Conservation (phyloP, 345 rosid genomes). For the Gossypium australe region DNA sequence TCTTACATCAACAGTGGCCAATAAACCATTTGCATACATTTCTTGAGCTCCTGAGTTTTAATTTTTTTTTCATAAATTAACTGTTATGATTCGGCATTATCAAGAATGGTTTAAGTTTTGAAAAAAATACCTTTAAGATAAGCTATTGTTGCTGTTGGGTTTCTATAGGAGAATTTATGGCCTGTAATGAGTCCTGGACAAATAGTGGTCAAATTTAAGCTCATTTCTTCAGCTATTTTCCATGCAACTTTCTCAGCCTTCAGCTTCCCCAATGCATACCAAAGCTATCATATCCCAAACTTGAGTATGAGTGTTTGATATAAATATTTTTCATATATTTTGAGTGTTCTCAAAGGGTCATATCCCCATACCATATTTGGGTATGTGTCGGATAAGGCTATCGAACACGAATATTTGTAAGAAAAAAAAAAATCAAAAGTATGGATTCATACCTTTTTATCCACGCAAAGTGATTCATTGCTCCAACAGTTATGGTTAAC, state of each 20-base stretch:
- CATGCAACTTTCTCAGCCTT: conserved; percentile 64
- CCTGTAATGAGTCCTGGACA: conserved; percentile 61
- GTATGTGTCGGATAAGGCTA: too few relatives aligned
- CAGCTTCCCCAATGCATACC: conserved; percentile 56
- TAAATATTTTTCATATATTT: too few relatives aligned
- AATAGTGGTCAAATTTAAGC: conserved; percentile 28
- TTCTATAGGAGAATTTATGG: conserved; percentile 36
- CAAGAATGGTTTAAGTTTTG: too few relatives aligned
- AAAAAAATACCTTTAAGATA: conserved; percentile 46
- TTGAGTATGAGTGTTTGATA: neutral
- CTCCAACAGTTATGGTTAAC: conserved; percentile 74
- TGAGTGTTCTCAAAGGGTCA: too few relatives aligned
- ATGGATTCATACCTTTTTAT: conserved; percentile 48
- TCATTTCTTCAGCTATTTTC: conserved; percentile 17
- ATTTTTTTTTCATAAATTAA: too few relatives aligned
- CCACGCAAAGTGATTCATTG: conserved; percentile 58
- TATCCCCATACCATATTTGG: too few relatives aligned
- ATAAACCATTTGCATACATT: conserved; percentile 39
- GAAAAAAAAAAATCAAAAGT: too few relatives aligned
- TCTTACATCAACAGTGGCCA: conserved; percentile 43
- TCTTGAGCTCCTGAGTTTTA: conserved; percentile 46
- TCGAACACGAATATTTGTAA: too few relatives aligned
- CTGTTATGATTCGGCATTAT: too few relatives aligned
- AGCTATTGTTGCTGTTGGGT: conserved; percentile 49
- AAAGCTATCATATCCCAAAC: neutral